Conservation (phyloP, 1,139 yeast species). For the Ogataea hybrid region DNA sequence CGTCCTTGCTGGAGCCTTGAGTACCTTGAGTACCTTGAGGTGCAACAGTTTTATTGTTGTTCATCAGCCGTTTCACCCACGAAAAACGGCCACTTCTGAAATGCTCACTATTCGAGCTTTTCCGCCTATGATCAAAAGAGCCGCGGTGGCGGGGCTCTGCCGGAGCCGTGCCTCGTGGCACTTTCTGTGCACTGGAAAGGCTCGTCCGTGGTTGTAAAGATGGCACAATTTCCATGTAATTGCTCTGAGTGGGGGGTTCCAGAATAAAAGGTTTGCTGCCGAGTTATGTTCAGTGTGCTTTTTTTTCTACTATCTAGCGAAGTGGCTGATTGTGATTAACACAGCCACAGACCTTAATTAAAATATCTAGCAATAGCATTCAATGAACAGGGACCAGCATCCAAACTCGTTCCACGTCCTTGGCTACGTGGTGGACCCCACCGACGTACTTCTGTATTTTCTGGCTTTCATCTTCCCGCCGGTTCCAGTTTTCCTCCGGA, state of each 20-base stretch:
- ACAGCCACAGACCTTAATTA: neutral
- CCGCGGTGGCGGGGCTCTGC: constrained; percentile 1
- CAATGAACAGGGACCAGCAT: constrained; percentile 14
- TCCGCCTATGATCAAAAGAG: constrained; percentile 7
- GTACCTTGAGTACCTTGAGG: neutral
- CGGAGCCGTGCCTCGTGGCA: neutral
- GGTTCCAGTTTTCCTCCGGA: constrained; percentile 31
- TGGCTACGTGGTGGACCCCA: constrained; percentile 21
- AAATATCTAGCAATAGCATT: neutral
- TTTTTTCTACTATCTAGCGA: neutral
- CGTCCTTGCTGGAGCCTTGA: neutral
- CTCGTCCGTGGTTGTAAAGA: neutral
- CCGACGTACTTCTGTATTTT: constrained; percentile 30
- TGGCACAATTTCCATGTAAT: constrained; percentile 1
- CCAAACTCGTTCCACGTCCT: constrained; percentile 18
- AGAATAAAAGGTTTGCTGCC: constrained; percentile 1
- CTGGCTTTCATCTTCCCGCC: constrained; percentile 34
- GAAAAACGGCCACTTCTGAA: constrained; percentile 27
- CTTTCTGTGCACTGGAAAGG: neutral
- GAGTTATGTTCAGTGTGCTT: neutral
- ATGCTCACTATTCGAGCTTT: constrained; percentile 2
- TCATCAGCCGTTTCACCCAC: constrained; percentile 33
- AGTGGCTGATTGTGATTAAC: constrained; percentile 1
- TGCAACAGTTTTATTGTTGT: constrained; percentile 21
- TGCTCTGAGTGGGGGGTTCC: too few species aligned